Evolutionary conservation across 108 stramenopile species (phyloP).

Genomic region (Conticribra guillardii): DNA sequence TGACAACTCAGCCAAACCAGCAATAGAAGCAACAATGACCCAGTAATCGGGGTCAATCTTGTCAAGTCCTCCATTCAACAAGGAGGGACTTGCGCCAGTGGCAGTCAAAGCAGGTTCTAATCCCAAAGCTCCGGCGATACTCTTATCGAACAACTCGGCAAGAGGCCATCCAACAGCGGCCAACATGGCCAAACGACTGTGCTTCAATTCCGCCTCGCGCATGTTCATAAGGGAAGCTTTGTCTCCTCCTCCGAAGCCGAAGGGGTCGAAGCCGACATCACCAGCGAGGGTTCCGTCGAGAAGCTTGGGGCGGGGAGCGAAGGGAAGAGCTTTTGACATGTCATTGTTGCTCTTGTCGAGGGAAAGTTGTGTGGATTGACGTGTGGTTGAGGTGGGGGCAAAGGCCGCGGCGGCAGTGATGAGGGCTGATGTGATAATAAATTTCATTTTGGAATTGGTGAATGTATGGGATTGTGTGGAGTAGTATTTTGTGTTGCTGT

Average conservation of each 20-base stretch:
- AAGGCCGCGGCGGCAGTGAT: conserved; percentile 32
- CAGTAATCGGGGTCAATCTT: conserved; percentile 85
- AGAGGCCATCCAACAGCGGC: conserved; percentile 90
- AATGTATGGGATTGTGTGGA: background rate
- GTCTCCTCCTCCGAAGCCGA: conserved; percentile 73
- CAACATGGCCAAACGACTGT: conserved; percentile 87
- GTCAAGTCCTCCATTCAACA: conserved; percentile 90
- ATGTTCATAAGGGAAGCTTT: conserved; percentile 69
- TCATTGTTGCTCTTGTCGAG: conserved; percentile 47
- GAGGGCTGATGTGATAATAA: conserved; percentile 11
- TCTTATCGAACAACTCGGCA: conserved; percentile 80
- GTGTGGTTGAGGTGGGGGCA: conserved; percentile 11
- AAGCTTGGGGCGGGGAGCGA: conserved; percentile 71
- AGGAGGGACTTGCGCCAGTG: conserved; percentile 72
- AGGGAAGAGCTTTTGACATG: conserved; percentile 80
- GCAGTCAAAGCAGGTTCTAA: conserved; percentile 67
- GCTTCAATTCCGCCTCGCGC: conserved; percentile 90
- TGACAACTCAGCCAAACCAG: conserved; percentile 75
- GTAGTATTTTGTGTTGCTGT: background rate
- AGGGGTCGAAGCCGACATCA: conserved; percentile 88
- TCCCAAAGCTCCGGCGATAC: conserved; percentile 59
- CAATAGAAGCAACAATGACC: conserved; percentile 59
- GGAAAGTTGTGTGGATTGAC: conserved; percentile 14
- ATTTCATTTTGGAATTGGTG: conserved; percentile 17
- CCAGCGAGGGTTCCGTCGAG: conserved; percentile 80